Evolutionary conservation across 139 green algal genomes (phyloP).

Genomic region (Bryopsis sp.): DNA sequence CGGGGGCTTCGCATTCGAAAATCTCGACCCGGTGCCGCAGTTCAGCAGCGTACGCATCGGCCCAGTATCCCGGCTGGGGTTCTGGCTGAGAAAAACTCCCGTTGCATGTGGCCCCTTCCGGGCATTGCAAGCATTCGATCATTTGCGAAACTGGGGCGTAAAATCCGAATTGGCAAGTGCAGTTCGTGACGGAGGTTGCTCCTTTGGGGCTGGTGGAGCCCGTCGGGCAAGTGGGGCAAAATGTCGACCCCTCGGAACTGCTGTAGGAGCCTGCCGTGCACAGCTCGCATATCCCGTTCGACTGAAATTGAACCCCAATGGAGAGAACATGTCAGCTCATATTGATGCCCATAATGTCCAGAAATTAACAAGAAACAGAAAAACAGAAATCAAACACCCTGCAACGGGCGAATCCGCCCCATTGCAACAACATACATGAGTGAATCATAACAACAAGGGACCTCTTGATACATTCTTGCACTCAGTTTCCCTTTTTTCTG

Average conservation of each 20-base stretch:
- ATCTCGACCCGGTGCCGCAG: not conserved
- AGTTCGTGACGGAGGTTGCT: not conserved
- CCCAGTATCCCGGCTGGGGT: conserved; percentile 3
- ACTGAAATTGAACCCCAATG: too few species aligned
- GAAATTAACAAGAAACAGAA: too few species aligned
- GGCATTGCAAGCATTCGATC: not conserved
- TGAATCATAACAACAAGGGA: too few species aligned
- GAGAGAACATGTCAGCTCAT: not conserved
- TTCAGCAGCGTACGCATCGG: not conserved
- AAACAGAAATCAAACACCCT: not conserved
- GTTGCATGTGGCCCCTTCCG: conserved; percentile 1
- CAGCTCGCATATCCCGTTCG: too few species aligned
- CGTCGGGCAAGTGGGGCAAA: conserved; percentile 4
- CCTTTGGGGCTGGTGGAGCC: not conserved
- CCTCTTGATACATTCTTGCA: too few species aligned
- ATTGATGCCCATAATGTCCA: conserved; percentile 7
- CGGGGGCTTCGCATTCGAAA: conserved; percentile 2
- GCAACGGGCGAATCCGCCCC: not conserved
- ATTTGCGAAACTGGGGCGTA: not conserved
- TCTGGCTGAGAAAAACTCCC: not conserved
- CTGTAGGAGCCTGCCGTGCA: not conserved
- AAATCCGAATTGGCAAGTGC: conserved; percentile 7
- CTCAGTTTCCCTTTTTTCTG: not conserved
- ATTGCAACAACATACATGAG: not conserved
- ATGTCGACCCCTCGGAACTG: not conserved